These are phyloP conservation scores for Dictyostelium capitatum DNA, from an alignment of 78 protist species.

Conservation along the genomic window DNA sequence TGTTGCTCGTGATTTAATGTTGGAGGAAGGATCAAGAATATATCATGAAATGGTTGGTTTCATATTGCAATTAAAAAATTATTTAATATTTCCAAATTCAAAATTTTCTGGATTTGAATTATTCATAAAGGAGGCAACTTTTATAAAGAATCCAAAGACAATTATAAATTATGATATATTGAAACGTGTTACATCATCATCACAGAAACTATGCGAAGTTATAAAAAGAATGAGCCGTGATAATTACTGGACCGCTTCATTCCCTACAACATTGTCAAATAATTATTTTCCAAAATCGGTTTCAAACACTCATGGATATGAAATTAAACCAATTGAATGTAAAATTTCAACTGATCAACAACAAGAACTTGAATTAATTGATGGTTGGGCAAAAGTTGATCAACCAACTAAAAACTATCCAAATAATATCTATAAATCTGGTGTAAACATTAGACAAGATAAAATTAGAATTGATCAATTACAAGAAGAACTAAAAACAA, in stretches of 20 bases:
- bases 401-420: background rate
- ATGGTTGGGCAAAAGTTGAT: background rate
- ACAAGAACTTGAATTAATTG: background rate
- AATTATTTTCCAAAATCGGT: background rate
- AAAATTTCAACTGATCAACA: slow-evolving; percentile 3
- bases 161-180: background rate
- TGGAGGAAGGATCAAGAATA: background rate
- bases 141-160: background rate
- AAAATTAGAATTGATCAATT: background rate
- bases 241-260: slow-evolving; percentile 4
- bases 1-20: background rate
- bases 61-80: background rate
- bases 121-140: background rate
- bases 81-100: slow-evolving; percentile 11
- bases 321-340: background rate
- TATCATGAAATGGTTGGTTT: slow-evolving; percentile 15
- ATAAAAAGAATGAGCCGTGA: slow-evolving; percentile 11
- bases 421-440: background rate
- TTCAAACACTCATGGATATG: background rate
- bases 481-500: background rate
- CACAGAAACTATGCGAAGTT: background rate
- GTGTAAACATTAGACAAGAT: background rate
- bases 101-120: background rate
- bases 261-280: background rate
- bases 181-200: background rate